These are phyloP conservation scores for Hypoxylon sp. DNA, from an alignment of 2,329 filamentous ascomycete genomes.

Conservation along the genomic window DNA sequence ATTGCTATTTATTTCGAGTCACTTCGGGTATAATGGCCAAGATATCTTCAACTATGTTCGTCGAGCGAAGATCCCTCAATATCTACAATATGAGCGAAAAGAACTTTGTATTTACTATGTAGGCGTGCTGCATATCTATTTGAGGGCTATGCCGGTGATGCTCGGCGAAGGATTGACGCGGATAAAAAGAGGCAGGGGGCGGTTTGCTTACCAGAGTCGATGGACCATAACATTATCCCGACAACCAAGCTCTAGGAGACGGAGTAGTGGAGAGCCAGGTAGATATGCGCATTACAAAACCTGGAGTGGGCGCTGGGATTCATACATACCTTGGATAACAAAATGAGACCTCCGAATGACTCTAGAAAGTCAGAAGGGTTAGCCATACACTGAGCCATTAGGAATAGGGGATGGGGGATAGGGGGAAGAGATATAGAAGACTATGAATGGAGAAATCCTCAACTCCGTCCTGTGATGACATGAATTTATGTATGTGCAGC, in stretches of 20 bases:
- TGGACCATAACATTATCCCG: neutral
- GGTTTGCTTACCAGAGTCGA: neutral
- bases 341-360: slow-evolving; percentile 9
- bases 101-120: neutral
- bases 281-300: neutral
- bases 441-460: slow-evolving; percentile 36
- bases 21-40: neutral
- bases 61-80: neutral
- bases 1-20: neutral
- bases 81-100: neutral
- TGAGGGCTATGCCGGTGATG: neutral
- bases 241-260: neutral
- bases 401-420: slow-evolving; percentile 12
- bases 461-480: slow-evolving; percentile 34
- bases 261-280: neutral
- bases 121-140: neutral
- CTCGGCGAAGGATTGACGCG: neutral
- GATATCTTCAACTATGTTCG: neutral
- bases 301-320: slow-evolving; percentile 7
- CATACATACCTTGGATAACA: slow-evolving; percentile 30
- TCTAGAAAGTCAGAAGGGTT: slow-evolving; percentile 36
- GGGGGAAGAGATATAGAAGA: slow-evolving; percentile 36
- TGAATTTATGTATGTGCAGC: slow-evolving; percentile 41
- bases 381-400: slow-evolving; percentile 36
- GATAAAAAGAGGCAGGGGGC: neutral